These are phyloP conservation scores for Thalassiosira hispida DNA, from an alignment of 352 stramenopile species.

Conservation along the genomic window DNA sequence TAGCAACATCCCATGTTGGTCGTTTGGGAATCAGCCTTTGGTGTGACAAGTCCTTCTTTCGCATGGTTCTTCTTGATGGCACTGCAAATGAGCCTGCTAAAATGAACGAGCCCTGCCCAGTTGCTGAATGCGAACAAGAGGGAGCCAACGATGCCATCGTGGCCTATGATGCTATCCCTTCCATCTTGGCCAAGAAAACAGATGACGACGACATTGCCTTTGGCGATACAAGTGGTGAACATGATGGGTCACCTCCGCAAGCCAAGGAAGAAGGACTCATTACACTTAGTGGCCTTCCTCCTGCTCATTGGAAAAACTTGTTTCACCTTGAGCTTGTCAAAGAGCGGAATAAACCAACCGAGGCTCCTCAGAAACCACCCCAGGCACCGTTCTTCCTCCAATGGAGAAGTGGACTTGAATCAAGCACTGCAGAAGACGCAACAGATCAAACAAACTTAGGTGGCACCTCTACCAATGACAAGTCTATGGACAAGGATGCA, in stretches of 20 bases:
- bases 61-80: constrained; percentile 87
- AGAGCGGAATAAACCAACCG: constrained; percentile 94
- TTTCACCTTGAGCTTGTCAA: constrained; percentile 91
- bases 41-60: constrained; percentile 94
- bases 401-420: constrained; percentile 74
- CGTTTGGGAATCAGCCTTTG: constrained; percentile 93
- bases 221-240: constrained; percentile 27
- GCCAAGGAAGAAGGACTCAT: constrained; percentile 74
- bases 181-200: constrained; percentile 11
- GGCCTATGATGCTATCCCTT: constrained; percentile 1
- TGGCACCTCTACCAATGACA: constrained; percentile 40
- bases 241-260: constrained; percentile 33
- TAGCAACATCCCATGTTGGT: constrained; percentile 93
- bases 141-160: constrained; percentile 27
- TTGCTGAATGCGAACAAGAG: constrained; percentile 81
- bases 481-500: neutral
- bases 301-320: constrained; percentile 75
- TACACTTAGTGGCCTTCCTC: constrained; percentile 77
- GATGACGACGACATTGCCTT: constrained; percentile 4
- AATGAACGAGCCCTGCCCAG: constrained; percentile 91
- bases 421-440: constrained; percentile 18
- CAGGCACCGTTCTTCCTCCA: constrained; percentile 95
- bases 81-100: constrained; percentile 84
- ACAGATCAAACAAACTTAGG: constrained; percentile 29
- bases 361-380: constrained; percentile 92